Base-by-base conservation (phyloP, 164 flowering plant species). In the Tetrastigma voinierianum region DNA sequence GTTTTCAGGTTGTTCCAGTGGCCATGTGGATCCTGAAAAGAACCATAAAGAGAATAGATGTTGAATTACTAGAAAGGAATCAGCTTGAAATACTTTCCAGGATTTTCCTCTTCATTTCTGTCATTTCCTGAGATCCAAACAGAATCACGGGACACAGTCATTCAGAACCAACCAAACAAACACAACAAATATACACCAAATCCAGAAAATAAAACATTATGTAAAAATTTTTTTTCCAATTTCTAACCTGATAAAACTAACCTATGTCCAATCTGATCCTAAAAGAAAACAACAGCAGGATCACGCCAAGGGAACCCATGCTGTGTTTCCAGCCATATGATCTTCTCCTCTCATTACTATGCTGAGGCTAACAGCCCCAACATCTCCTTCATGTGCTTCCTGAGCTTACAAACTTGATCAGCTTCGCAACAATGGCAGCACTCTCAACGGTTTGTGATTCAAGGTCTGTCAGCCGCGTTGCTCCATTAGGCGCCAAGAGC, bases 321-420 rank as follows among this genome's bases (percentile, higher is more conserved):
- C 83, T 76, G 70, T 79, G 61, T 63, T 70, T 80, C 96, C 91
- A 87, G 40, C 83, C 74, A 56, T 49, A 75, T 43, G 90, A 87
- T 74, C 80, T 84, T 65, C 85, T 77, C 32, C 72, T 77, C n/a
- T n/a, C n/a, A 9, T 73, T 32, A 53, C 46, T 62, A 18, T 78
- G n/a, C n/a, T n/a, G 76, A 5, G 93, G 87, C 4, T 90, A 71
- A 73, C 17, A 95, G 93, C 11, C 97, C 94, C 64, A 93, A 90
- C 95, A 89, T 95, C 76, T 84, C 97, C 79, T 90, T 93, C 24
- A 82, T 72, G 49, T 86, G 86, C 49, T 77, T 64, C 16, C 87
- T 97, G 46, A 84, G 84, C 66, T 87, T 87, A 68, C 61, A 57
- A 90, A 80, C 54, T 83, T 86, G 17, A 87, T 72, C 58, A 93